These are phyloP conservation scores for Trypanosoma boissoni DNA, from an alignment of 208 protist genomes.

Conservation along the genomic window DNA sequence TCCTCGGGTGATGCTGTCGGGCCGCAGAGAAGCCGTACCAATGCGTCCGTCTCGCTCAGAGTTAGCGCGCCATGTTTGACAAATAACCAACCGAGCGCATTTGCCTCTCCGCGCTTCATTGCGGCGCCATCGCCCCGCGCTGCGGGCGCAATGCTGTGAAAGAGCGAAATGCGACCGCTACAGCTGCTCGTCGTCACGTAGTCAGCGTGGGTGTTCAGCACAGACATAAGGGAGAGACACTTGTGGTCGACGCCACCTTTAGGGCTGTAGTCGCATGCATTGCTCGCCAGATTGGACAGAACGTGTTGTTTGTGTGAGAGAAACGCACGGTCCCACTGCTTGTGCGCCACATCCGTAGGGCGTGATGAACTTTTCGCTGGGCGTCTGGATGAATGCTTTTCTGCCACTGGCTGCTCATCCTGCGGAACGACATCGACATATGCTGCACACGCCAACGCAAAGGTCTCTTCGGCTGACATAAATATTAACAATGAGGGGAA, in stretches of 20 bases:
- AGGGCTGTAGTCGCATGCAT: conserved; percentile 73
- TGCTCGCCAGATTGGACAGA: conserved; percentile 46
- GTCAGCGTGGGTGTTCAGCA: conserved; percentile 70
- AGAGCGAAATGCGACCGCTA: conserved; percentile 86
- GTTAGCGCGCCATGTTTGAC: conserved; percentile 79
- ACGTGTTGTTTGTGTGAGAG: conserved; percentile 66
- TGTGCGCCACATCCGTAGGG: conserved; percentile 23
- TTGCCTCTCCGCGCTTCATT: conserved; percentile 59
- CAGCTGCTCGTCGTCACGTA: conserved; percentile 90
- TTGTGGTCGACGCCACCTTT: conserved; percentile 73
- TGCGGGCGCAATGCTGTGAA: conserved; percentile 41
- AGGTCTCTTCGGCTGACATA: not conserved
- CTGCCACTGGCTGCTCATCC: no score
- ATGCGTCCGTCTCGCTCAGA: conserved; percentile 42
- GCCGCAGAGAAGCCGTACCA: conserved; percentile 67
- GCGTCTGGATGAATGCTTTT: no score
- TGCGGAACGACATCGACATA: not conserved
- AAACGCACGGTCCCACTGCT: conserved; percentile 66
- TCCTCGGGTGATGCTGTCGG: not conserved
- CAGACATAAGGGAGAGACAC: conserved; percentile 64
- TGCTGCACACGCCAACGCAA: not conserved
- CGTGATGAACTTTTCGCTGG: not conserved
- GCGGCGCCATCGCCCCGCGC: not conserved
- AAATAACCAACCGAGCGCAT: conserved; percentile 78
- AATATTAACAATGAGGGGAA: no score